These are phyloP conservation scores for Phaeosphaeria sp. DNA, from an alignment of 2,329 filamentous ascomycete genomes.

Conservation along the genomic window DNA sequence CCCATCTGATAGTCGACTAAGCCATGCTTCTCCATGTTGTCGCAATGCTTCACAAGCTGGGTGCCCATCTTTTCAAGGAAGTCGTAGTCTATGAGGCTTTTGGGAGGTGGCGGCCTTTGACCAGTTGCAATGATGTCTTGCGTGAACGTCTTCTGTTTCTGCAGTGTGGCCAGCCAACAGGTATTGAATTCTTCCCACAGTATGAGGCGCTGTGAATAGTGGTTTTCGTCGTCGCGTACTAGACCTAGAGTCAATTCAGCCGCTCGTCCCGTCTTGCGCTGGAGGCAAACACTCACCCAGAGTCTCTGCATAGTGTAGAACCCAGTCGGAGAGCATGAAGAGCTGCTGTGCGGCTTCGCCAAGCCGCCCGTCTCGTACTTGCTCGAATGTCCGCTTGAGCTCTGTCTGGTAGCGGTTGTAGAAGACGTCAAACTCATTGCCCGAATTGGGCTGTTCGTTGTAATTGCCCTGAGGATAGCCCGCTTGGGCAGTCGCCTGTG, in stretches of 20 bases:
- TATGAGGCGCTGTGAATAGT: constrained; percentile 78
- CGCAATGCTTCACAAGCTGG: constrained; percentile 81
- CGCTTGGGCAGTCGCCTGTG: constrained; percentile 50
- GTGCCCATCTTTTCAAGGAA: constrained; percentile 80
- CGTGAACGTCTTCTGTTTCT: constrained; percentile 80
- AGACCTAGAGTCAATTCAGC: constrained; percentile 69
- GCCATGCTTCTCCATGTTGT: constrained; percentile 87
- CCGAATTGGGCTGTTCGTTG: constrained; percentile 48
- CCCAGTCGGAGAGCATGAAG: constrained; percentile 69
- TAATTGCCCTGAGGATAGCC: constrained; percentile 44
- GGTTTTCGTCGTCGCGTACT: constrained; percentile 78
- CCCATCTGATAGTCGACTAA: constrained; percentile 97
- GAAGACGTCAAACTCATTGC: constrained; percentile 67
- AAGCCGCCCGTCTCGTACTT: constrained; percentile 69
- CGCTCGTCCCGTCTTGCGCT: constrained; percentile 41
- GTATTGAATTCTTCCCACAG: constrained; percentile 96
- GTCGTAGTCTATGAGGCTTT: constrained; percentile 71
- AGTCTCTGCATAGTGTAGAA: constrained; percentile 69
- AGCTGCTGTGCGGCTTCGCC: constrained; percentile 65
- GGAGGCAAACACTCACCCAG: constrained; percentile 63
- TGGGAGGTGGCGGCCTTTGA: constrained; percentile 63
- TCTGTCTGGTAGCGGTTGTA: constrained; percentile 68
- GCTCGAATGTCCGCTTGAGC: constrained; percentile 71
- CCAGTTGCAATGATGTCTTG: constrained; percentile 65
- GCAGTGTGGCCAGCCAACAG: constrained; percentile 84